Base-by-base conservation (phyloP, 2,329 filamentous ascomycete genomes). In the Neobulgaria alba region DNA sequence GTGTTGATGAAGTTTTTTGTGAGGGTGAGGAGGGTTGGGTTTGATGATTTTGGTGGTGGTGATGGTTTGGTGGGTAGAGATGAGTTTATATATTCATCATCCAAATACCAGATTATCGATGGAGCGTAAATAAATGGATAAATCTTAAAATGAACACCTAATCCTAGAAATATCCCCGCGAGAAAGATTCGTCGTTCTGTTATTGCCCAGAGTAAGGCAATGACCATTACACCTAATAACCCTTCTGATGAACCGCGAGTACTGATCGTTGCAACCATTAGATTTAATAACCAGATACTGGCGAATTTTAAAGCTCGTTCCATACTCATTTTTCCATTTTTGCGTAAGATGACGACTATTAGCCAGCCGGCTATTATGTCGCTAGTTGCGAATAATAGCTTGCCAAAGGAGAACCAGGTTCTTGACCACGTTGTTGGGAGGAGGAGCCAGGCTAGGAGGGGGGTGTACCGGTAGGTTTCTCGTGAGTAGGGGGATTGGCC, bases 251-350 rank as follows among this genome's bases (percentile, higher is more conserved):
- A 95, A 10, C 92, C 92, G 36, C 92, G 72, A 10, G 92, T 96
- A 63, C 87, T 95, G 56, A 98, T 98, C 29, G 88, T 87, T 0
- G 92, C 92, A 8, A 96, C 92, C 89, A 98, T 96, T 0, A 92
- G 92, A 57, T 98, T 98, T 58, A 95, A 72, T 46, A 96, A 67
- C 92, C 92, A 98, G 29, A 95, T 82, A 50, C 81, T 79, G 1
- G 89, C 83, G 55, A 85, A 95, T 46, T 75, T 78, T 46, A 89
- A 67, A 1, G 87, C 86, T 1, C 68, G 62, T 15, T 67, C 64
- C 5, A 54, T 50, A 53, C 56, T 39, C 61, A 60, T 43, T 50
- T 57, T 47, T 50, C 60, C 16, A 2, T 33, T 36, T n/a, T 37
- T 60, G 12, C 61, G 60, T 33, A 83, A 59, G 9, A 81, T 67